These are phyloP conservation scores for Ascoidea asiatica DNA, from an alignment of 805 yeast genomes.

Conservation along the genomic window DNA sequence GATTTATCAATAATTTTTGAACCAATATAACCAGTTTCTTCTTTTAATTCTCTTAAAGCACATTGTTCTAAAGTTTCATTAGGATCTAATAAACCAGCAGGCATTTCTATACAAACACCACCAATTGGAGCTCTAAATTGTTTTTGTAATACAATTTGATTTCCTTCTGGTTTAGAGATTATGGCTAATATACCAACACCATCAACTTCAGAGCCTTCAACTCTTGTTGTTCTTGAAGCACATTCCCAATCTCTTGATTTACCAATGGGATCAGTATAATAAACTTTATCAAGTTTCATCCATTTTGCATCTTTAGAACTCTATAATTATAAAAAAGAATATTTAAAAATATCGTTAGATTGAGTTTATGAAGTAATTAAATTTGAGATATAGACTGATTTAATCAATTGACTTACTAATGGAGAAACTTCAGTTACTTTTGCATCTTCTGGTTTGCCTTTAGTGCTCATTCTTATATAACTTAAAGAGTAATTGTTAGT, in stretches of 20 bases:
- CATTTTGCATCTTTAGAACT: slow-evolving; percentile 40
- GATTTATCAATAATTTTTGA: slow-evolving; percentile 28
- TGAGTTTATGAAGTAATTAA: background rate
- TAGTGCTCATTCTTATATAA: too few relatives aligned
- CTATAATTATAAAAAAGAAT: background rate
- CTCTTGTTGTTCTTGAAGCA: slow-evolving; percentile 70
- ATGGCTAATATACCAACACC: slow-evolving; percentile 87
- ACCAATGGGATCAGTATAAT: slow-evolving; percentile 65
- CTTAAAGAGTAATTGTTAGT: too few relatives aligned
- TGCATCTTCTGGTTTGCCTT: slow-evolving; percentile 14
- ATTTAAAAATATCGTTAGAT: background rate
- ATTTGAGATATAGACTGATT: background rate
- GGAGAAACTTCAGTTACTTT: slow-evolving; percentile 18
- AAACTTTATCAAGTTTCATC: slow-evolving; percentile 53
- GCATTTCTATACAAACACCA: slow-evolving; percentile 83
- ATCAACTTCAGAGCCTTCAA: slow-evolving; percentile 49
- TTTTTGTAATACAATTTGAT: slow-evolving; percentile 49
- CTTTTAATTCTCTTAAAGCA: slow-evolving; percentile 77
- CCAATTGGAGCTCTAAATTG: slow-evolving; percentile 90
- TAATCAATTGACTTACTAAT: too few relatives aligned
- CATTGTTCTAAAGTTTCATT: slow-evolving; percentile 64
- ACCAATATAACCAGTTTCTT: slow-evolving; percentile 90
- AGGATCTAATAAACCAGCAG: slow-evolving; percentile 90
- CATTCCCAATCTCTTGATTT: slow-evolving; percentile 74
- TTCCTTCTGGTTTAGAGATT: slow-evolving; percentile 32